Conservation (phyloP, 202 grass and related monocot species). For the Panicum hallii region DNA sequence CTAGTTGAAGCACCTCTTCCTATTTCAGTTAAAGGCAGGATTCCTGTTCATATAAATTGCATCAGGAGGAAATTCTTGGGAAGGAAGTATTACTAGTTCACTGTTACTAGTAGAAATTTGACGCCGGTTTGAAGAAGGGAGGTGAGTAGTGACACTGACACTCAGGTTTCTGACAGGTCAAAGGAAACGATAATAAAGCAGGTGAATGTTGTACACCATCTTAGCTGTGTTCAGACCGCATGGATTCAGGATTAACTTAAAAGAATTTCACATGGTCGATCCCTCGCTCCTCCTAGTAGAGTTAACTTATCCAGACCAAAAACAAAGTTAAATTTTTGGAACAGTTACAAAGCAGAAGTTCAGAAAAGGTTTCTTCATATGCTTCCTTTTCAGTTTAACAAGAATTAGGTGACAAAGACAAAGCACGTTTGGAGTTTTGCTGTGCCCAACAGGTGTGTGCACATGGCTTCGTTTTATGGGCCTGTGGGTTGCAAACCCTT, state of each 20-base stretch:
- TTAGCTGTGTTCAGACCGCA: neutral
- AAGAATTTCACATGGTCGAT: neutral
- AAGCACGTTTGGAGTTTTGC: constrained; percentile 38
- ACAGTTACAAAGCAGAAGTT: constrained; percentile 22
- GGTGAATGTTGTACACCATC: constrained; percentile 16
- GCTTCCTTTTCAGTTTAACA: constrained; percentile 3
- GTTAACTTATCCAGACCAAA: constrained; percentile 7
- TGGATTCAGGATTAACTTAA: neutral
- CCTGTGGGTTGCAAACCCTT: neutral
- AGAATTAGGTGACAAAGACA: neutral
- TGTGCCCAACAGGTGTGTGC: constrained; percentile 31
- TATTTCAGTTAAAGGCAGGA: neutral
- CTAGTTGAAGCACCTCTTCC: neutral
- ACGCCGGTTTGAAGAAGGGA: too few species aligned
- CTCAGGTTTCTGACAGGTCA: neutral
- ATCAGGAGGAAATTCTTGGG: constrained; percentile 1
- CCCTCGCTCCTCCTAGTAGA: neutral
- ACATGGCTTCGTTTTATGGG: constrained; percentile 28
- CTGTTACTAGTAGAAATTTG: too few species aligned
- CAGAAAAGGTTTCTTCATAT: neutral
- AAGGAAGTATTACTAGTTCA: constrained; percentile 1
- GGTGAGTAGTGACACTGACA: neutral
- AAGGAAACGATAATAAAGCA: neutral
- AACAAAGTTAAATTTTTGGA: neutral
- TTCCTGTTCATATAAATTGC: neutral